Base-by-base conservation (phyloP, 192 early-diverging fungal species). In the Neocallimastix lanati region DNA sequence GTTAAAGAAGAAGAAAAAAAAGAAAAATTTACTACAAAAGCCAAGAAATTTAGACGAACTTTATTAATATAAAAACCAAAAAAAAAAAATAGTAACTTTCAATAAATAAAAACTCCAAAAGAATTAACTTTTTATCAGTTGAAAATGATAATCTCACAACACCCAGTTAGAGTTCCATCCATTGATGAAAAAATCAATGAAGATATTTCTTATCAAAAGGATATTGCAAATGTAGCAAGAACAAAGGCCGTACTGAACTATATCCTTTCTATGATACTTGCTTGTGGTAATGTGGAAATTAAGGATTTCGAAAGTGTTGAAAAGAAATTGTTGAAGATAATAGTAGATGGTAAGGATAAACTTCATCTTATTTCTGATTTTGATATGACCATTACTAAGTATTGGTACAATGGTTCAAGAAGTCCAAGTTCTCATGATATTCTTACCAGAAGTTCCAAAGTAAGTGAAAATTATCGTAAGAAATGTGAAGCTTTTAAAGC, bases 381-480 rank as follows among this genome's bases (percentile, higher is more conserved):
- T 80, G 93, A 94, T 81, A 90, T 91, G 90, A 94, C 93, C 28
- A 85, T 93, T 77, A 91, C 90, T 36, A 82, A 83, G 80, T 88
- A 83, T 77, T 84, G 85, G 84, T 80, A 80, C 13, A 82, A 87
- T 77, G 81, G 82, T 28, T 67, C 78, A 16, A 85, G 86, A 28
- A 86, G 84, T 81, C 80, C 83, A 29, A 81, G 82, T 67, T 81
- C 81, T 76, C 86, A 86, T 77, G 81, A 82, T 33, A 37, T 86
- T 25, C 14, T 80, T 12, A 80, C 38, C 1, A 36, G 28, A 28
- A 79, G 35, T 76, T 77, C 37, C 12, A 80, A 28, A 0, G 77
- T 38, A 18, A 80, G 78, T 77, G 80, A 38, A 28, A 81, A 80
- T 2, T 37, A 80, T 16, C 80, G 27, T 29, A 83, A 28, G 35